Base-by-base conservation (phyloP, 257 asterid genomes). In the Penstemon barbatus region DNA sequence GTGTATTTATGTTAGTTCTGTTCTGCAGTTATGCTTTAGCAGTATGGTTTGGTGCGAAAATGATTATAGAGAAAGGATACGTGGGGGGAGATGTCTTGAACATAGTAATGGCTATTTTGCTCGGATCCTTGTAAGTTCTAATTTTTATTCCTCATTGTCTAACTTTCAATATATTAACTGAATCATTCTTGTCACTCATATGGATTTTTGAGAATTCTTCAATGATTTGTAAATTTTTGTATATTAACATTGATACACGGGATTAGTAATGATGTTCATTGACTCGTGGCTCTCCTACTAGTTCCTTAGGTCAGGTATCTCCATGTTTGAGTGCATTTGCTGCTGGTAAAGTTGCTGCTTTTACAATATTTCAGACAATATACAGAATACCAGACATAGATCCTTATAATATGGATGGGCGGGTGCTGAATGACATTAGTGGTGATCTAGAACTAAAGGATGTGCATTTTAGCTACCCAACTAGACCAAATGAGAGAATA, bases 11-110 rank as follows among this genome's bases (percentile, higher is more conserved):
- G 66, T 55, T 84, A 0, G 76, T 78, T 50, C 57, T 90, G 3
- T 81, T 76, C 58, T 60, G 80, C 71, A 77, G 87, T 72, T 85
- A 84, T 15, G 95, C 82, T 0, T 83, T 90, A 19, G 95, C 93
- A 0, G 61, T 87, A 7, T 90, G 97, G 97, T 82, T 76, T 50
- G 95, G 95, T 3, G 77, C 85, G 5, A 87, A 80, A 61, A 66
- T 90, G 75, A 83, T 90, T 13, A 55, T 82, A 18, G 55, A 74
- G 7, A 74, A 74, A 49, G 87, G 86, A 4, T 85, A 85, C 69
- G 68, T 68, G 0, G 92, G 89, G 7, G 96, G 95, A 66, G 81
- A 76, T 10, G 84, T 89, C 7, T 51, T 85, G 69, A 85, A 79
- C 70, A 70, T 87, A 18, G 39, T 84, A 15, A 74, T 80, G 74